Percentiles rank a stretch among this genome's conserved stretches.
phyloP scores from a whole-genome alignment of 495 filamentous ascomycete species.

The Aspergillus campestris region DNA sequence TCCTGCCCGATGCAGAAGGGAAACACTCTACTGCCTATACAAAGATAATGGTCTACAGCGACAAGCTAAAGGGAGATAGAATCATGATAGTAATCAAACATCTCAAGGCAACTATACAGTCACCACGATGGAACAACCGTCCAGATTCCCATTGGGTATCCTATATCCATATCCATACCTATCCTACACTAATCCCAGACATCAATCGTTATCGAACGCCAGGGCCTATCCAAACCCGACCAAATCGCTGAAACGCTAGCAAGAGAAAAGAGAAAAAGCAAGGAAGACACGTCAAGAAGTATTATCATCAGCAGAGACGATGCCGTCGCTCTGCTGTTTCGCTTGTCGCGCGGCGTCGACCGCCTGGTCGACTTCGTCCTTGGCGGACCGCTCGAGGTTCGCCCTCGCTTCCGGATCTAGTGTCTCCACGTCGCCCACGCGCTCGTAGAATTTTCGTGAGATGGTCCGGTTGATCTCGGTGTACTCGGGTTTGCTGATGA shows the following conservation, averaged over 20 bases:
- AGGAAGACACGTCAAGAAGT: constrained; percentile 10
- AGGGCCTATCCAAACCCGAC: neutral
- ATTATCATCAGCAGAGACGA: constrained; percentile 10
- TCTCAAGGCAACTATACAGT: too few relatives aligned
- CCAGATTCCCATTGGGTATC: too few relatives aligned
- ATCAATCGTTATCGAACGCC: constrained; percentile 12
- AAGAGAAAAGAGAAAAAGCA: constrained; percentile 4
- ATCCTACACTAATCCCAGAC: too few relatives aligned
- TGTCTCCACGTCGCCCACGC: constrained; percentile 52
- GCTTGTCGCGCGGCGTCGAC: constrained; percentile 26
- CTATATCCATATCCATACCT: too few relatives aligned
- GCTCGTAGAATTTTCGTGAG: constrained; percentile 77
- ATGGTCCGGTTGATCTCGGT: constrained; percentile 79
- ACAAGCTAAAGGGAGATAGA: too few relatives aligned
- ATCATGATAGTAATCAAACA: too few relatives aligned
- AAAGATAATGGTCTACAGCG: too few relatives aligned
- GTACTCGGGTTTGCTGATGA: constrained; percentile 74
- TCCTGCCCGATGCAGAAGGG: too few relatives aligned
- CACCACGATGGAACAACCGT: too few relatives aligned
- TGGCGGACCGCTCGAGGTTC: constrained; percentile 61
- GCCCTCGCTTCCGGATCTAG: constrained; percentile 49
- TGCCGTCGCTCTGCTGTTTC: constrained; percentile 16
- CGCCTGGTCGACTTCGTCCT: constrained; percentile 64
- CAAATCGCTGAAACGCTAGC: neutral
- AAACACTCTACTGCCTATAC: too few relatives aligned